phyloP scores from a whole-genome alignment of 2,329 filamentous ascomycete genomes.

The Pseudopyrenochaeta lycopersici region DNA sequence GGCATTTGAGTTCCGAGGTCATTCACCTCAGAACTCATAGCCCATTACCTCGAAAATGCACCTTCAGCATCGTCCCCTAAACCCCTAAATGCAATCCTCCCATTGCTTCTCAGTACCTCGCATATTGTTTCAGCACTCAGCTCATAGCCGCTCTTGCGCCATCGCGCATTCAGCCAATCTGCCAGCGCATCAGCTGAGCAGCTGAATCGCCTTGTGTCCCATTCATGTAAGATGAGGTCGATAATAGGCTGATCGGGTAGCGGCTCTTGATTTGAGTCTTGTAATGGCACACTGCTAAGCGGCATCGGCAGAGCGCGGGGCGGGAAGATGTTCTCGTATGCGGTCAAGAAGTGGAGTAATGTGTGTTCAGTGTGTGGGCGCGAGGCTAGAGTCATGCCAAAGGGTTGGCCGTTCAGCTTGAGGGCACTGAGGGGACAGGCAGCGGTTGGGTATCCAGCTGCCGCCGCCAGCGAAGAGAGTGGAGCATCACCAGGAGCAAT shows the following conservation, averaged over 20 bases:
- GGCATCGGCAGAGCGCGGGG: constrained; percentile 42
- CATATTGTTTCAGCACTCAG: constrained; percentile 46
- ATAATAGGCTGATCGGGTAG: constrained; percentile 45
- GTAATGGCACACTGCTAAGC: constrained; percentile 36
- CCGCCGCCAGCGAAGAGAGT: constrained; percentile 45
- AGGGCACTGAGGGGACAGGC: constrained; percentile 45
- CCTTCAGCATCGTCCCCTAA: constrained; percentile 45
- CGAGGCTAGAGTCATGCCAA: constrained; percentile 43
- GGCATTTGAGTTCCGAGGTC: not conserved
- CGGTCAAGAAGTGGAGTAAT: constrained; percentile 47
- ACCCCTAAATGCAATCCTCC: constrained; percentile 45
- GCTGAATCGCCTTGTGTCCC: constrained; percentile 44
- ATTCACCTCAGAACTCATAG: not conserved
- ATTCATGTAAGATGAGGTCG: constrained; percentile 45
- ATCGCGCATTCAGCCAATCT: constrained; percentile 45
- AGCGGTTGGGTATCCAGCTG: constrained; percentile 48
- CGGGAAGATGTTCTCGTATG: constrained; percentile 48
- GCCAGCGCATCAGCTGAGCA: constrained; percentile 44
- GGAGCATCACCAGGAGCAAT: constrained; percentile 46
- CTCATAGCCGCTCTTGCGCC: constrained; percentile 47
- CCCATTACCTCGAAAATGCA: constrained; percentile 34
- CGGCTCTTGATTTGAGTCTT: constrained; percentile 34
- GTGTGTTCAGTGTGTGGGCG: constrained; percentile 43
- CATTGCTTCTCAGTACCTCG: constrained; percentile 45
- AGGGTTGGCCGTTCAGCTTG: constrained; percentile 48